Evolutionary conservation across 176 grass and related monocot species (phyloP), one percentile per base, ranked within the genome.

Genomic region (Aegilops bicornis): DNA sequence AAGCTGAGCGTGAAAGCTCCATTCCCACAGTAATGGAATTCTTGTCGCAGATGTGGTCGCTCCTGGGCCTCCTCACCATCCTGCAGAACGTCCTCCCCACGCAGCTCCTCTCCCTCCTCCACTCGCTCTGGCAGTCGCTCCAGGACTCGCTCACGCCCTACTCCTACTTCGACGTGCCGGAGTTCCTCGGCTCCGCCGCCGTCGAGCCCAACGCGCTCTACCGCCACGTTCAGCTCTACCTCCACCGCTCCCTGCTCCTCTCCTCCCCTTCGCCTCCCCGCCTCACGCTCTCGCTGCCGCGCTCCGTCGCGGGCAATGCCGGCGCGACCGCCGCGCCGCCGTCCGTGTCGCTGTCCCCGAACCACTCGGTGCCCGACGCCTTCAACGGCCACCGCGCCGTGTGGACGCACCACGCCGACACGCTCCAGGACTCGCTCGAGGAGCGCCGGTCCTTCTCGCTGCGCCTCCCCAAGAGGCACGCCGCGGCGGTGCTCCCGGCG

Each of bases 31-130:
- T 37, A 85, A 99, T 99, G 97, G 87, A 99, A 88, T 94, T 96
- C 52, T 73, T 99, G 67, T 96, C 97, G 20, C 90, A 94, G 84
- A 96, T 99, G 97, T 96, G 97, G 97, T 99, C 97, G 30, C 89
- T 99, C 1, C 68, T 99, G n/a, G 97, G 97, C 59, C 89, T 99
- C 73, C 90, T 99, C 37, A 99, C 97, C 64, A 93, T 99, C 79
- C 94, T 96, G 71, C 97, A 99, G 87, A 99, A 99, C 86, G 92
- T 99, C 32, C 97, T 96, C 42, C 97, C 97, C 10, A 92, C 94
- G 64, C 94, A 96, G 84, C 88, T 99, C 17, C 94, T 99, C 76
- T 85, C 92, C 43, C 88, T 94, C 8, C 94, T 99, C 13, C 94
- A 99, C 73, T 96, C 94, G 20, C 83, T 95, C 10, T 99, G 92